Base-by-base conservation (phyloP, 805 yeast genomes). In the Yamadazyma nakazawae region DNA sequence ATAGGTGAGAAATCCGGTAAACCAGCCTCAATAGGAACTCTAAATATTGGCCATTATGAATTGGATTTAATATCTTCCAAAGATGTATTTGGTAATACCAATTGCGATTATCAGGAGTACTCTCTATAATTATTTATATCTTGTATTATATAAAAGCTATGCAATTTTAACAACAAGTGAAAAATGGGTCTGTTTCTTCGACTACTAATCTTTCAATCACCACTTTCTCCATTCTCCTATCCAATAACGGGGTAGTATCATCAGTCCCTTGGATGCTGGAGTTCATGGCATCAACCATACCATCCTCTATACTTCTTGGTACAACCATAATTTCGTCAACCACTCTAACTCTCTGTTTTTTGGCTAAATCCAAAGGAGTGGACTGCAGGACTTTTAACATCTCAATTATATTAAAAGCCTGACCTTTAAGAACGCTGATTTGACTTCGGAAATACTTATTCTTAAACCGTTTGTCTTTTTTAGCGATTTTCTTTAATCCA, bases 401-500 rank as follows among this genome's bases (percentile, higher is more conserved):
- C 54, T 85, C 88, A 3, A 84, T 85, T 2, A 85, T 84, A 53
- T 84, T 84, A 66, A 82, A 84, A 0, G 91, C 88, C 58, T 85
- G 91, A 0, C 91, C 92, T 57, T 85, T 85, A 57, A 85, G 56
- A 2, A 85, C 84, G 0, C 86, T 82, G 69, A 84, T 70, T 54
- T 85, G 91, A 48, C 78, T 77, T 26, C 63, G 68, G 81, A 86
- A 85, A 81, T 84, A 75, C 37, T 88, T 64, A 46, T 78, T 79
- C 50, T 77, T 81, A 60, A 82, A 85, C 47, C 83, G 87, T 0
- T 72, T 59, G 56, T 85, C 90, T 35, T 75, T 66, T 40, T 73
- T 64, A 51, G 82, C 80, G 40, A 80, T 61, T 26, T 70, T 67
- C 18, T 75, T 69, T 37, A 85, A 66, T 40, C 72, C 66, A 2